Percentiles rank a stretch among this genome's conserved stretches.
Evolutionary conservation across 495 filamentous ascomycete species (phyloP).

Genomic region (Podospora fimiseda): DNA sequence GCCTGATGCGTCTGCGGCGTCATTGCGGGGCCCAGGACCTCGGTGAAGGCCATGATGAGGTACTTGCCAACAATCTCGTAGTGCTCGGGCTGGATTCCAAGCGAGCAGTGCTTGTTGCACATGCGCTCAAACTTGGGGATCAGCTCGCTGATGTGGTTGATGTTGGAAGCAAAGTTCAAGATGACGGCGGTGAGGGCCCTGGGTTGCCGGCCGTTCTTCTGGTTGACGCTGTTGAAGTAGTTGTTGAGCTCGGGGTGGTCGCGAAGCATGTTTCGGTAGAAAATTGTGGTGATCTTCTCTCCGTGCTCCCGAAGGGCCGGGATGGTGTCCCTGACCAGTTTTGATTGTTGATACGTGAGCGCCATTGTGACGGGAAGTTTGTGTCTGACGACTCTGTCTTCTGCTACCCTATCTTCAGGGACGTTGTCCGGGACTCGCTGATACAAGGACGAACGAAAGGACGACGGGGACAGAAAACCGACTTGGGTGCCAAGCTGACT

Average conservation of each 20-base stretch:
- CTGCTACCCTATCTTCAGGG: no score
- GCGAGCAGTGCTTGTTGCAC: slow-evolving; percentile 66
- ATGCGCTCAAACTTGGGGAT: slow-evolving; percentile 61
- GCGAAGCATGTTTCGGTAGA: slow-evolving; percentile 62
- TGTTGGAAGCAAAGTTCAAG: slow-evolving; percentile 62
- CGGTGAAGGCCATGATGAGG: slow-evolving; percentile 58
- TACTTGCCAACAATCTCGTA: slow-evolving; percentile 64
- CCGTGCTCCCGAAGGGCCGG: slow-evolving; percentile 56
- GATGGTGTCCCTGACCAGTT: slow-evolving; percentile 40
- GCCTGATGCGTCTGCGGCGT: slow-evolving; percentile 58
- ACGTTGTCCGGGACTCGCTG: no score
- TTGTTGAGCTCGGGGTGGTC: slow-evolving; percentile 59
- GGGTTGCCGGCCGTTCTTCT: slow-evolving; percentile 61
- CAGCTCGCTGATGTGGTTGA: slow-evolving; percentile 61
- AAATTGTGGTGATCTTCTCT: slow-evolving; percentile 55
- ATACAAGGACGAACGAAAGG: slow-evolving; percentile 1
- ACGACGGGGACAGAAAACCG: slow-evolving; percentile 1
- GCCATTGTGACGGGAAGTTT: slow-evolving; percentile 29
- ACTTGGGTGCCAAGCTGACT: slow-evolving; percentile 1
- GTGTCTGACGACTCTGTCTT: no score
- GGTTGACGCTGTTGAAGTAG: slow-evolving; percentile 66
- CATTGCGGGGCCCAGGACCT: slow-evolving; percentile 60
- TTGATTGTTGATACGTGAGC: slow-evolving; percentile 36
- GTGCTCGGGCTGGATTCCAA: slow-evolving; percentile 61
- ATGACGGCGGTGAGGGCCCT: slow-evolving; percentile 59